Percentiles rank a stretch among this genome's conserved stretches.
Conservation (phyloP, 2,329 filamentous ascomycete species). For the Botrytis fabae region DNA sequence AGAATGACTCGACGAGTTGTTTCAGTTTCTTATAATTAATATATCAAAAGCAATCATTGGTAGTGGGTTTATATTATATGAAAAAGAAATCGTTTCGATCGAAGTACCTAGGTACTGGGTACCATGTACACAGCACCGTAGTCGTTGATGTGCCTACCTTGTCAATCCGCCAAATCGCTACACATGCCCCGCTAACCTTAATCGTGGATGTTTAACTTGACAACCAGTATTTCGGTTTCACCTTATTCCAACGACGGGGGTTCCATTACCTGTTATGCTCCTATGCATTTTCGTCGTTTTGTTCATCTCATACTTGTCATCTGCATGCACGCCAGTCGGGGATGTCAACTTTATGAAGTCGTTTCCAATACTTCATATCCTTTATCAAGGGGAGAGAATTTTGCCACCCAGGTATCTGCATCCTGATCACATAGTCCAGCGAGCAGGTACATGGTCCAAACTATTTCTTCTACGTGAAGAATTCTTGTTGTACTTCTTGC, state of each 20-base stretch:
- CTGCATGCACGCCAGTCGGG: too few relatives aligned
- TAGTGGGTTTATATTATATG: background rate
- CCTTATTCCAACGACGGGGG: conserved; percentile 3
- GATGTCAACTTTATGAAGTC: background rate
- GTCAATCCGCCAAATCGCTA: background rate
- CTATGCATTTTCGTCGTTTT: too few relatives aligned
- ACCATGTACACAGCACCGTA: background rate
- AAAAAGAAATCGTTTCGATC: background rate
- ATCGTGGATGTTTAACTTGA: background rate
- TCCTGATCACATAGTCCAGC: background rate
- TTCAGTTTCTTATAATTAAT: background rate
- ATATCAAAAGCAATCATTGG: background rate
- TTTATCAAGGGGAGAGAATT: background rate
- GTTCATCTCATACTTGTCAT: background rate
- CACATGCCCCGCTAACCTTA: background rate
- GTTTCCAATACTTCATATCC: background rate
- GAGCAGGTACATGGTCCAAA: background rate
- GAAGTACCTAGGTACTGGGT: background rate
- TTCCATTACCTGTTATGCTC: background rate
- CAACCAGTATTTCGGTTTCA: background rate
- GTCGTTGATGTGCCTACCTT: background rate
- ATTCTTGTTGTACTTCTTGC: background rate
- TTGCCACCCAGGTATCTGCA: background rate
- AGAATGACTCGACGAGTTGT: background rate
- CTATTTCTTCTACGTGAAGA: background rate